phyloP scores from a whole-genome alignment of 768 basidiomycete genomes.

The Boletus rubroflammeus region DNA sequence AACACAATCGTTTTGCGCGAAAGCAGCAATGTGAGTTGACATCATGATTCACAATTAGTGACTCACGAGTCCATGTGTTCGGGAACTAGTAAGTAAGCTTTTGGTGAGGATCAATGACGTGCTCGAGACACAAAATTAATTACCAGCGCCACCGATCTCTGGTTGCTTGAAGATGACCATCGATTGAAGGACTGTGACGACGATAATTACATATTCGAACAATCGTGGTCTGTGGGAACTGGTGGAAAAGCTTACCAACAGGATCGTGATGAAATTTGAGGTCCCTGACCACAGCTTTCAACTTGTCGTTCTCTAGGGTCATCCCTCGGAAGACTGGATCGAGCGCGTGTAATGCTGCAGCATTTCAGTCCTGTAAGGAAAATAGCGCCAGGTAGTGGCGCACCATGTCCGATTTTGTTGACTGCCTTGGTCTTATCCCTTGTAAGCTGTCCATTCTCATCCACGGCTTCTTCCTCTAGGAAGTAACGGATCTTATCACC shows the following conservation, averaged over 20 bases:
- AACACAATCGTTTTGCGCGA: not conserved
- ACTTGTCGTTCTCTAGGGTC: slow-evolving; percentile 73
- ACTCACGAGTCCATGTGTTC: slow-evolving; percentile 93
- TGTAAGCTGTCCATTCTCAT: slow-evolving; percentile 62
- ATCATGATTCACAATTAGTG: not conserved
- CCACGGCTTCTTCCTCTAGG: slow-evolving; percentile 85
- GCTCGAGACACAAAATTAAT: slow-evolving; percentile 8
- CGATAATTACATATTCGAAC: not conserved
- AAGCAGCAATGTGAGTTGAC: not conserved
- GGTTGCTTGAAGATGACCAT: slow-evolving; percentile 98
- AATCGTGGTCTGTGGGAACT: not conserved
- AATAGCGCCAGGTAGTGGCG: not conserved
- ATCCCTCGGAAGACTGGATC: slow-evolving; percentile 78
- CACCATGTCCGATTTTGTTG: slow-evolving; percentile 95
- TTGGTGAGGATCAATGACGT: not conserved
- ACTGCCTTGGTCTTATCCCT: slow-evolving; percentile 73
- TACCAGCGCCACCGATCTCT: slow-evolving; percentile 89
- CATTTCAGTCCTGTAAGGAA: slow-evolving; percentile 1
- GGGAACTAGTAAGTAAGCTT: slow-evolving; percentile 49
- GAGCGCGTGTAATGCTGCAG: slow-evolving; percentile 75
- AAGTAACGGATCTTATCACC: slow-evolving; percentile 97
- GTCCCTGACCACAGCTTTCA: slow-evolving; percentile 70
- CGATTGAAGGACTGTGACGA: slow-evolving; percentile 68
- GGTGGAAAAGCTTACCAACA: slow-evolving; percentile 48
- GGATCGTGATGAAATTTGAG: slow-evolving; percentile 84